Percentiles rank a stretch among this genome's conserved stretches.
These are phyloP conservation scores for Kodamaea plutei DNA, from an alignment of 1,139 yeast genomes.

Conservation along the genomic window DNA sequence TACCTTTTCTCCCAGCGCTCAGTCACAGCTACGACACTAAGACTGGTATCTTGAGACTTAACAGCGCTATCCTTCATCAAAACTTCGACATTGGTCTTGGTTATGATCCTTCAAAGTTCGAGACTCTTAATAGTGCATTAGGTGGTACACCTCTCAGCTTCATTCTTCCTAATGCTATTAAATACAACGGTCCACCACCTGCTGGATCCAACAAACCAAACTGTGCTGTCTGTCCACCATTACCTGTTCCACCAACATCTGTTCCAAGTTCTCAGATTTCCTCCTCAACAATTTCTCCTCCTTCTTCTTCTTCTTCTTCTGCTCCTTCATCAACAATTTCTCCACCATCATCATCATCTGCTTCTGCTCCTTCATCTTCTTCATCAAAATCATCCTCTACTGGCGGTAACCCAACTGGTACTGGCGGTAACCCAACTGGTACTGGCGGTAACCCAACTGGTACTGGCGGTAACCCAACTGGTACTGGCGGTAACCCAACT, in stretches of 20 bases:
- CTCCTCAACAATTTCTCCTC: not conserved
- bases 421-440: no score
- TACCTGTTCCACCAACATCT: constrained; percentile 1
- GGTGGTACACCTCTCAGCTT: constrained; percentile 11
- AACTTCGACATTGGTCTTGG: constrained; percentile 20
- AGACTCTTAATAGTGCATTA: constrained; percentile 12
- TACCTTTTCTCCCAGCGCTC: constrained; percentile 9
- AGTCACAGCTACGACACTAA: constrained; percentile 10
- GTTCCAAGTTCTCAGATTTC: not conserved
- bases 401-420: no score
- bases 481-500: no score
- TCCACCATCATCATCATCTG: constrained; percentile 1
- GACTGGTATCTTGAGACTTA: constrained; percentile 16
- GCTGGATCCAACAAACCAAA: constrained; percentile 14
- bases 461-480: no score
- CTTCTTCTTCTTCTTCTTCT: no score
- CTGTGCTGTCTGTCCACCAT: constrained; percentile 9
- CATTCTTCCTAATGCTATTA: constrained; percentile 12
- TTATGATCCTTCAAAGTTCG: constrained; percentile 14
- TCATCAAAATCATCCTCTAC: no score
- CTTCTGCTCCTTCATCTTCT: constrained; percentile 6
- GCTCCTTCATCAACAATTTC: not conserved
- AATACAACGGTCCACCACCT: constrained; percentile 17
- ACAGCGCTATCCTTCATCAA: constrained; percentile 6
- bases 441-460: no score